Evolutionary conservation across 163 green algal genomes (phyloP).

Genomic region (Chlamydomonas reinhardtii): DNA sequence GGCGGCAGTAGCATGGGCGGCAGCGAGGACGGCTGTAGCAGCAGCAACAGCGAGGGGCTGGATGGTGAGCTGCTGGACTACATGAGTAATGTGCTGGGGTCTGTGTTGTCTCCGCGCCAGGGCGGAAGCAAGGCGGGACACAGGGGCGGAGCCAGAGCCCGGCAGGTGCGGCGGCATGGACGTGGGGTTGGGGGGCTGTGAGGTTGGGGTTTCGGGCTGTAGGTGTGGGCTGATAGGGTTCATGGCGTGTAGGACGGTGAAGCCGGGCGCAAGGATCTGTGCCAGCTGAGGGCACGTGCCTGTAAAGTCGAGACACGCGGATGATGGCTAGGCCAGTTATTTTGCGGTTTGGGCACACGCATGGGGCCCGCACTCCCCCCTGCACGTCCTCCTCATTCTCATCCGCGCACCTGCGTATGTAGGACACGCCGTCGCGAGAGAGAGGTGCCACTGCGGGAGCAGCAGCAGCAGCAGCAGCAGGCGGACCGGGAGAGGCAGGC

Average conservation of each 20-base stretch:
- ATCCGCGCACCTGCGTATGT: background rate
- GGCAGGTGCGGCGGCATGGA: background rate
- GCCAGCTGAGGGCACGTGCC: no score
- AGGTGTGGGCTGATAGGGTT: no score
- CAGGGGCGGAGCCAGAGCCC: no score
- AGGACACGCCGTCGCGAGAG: background rate
- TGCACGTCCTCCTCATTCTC: background rate
- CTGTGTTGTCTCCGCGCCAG: background rate
- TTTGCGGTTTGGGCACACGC: no score
- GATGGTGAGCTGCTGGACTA: slow-evolving; percentile 7
- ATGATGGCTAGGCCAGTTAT: no score
- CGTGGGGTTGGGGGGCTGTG: background rate
- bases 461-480: background rate
- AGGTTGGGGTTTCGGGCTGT: no score
- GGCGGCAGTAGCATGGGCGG: no score
- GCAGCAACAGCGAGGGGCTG: background rate
- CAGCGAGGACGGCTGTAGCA: background rate
- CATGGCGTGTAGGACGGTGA: no score
- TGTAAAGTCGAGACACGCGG: no score
- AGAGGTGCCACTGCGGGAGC: background rate
- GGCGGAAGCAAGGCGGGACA: no score
- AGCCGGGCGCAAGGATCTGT: no score
- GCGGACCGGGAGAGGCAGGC: background rate
- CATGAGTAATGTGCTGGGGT: slow-evolving; percentile 12
- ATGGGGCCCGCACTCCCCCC: no score